A percentile compares a stretch with the other conserved stretches of the same genome.
Evolutionary conservation across 140 eudicot genomes (phyloP).

Genomic region (Stevia rebaudiana): DNA sequence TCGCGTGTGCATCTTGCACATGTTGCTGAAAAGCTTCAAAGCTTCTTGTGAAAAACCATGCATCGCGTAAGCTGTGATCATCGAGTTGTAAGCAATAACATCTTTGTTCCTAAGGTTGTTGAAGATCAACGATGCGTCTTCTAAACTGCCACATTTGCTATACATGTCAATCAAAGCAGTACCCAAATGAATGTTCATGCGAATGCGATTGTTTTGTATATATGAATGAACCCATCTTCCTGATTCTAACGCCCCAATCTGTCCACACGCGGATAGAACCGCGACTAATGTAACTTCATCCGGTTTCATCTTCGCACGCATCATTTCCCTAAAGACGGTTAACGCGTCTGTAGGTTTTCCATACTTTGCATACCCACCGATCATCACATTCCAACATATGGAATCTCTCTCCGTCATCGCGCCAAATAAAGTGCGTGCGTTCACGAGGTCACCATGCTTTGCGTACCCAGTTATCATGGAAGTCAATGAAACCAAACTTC

Average conservation of each 20-base stretch:
- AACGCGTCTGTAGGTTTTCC: conserved; percentile 64
- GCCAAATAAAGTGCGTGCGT: conserved; percentile 55
- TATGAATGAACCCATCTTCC: conserved; percentile 85
- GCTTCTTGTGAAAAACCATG: conserved; percentile 63
- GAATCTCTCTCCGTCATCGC: conserved; percentile 48
- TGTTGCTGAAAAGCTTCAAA: conserved; percentile 40
- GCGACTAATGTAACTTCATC: conserved; percentile 60
- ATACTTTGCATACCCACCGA: conserved; percentile 68
- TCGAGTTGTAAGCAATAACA: conserved; percentile 60
- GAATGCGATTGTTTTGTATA: conserved; percentile 18
- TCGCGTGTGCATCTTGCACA: conserved; percentile 24
- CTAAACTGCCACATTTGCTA: conserved; percentile 69
- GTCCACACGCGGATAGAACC: conserved; percentile 76
- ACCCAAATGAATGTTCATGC: conserved; percentile 48
- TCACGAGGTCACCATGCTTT: conserved; percentile 44
- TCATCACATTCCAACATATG: conserved; percentile 88
- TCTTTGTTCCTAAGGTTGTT: conserved; percentile 51
- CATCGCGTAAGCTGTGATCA: conserved; percentile 72
- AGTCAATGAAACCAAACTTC: conserved; percentile 54
- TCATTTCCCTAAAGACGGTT: conserved; percentile 52
- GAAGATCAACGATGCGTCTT: conserved; percentile 57
- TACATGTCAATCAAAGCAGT: conserved; percentile 83
- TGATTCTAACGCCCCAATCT: conserved; percentile 65
- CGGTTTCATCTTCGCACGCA: conserved; percentile 30
- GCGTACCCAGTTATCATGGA: conserved; percentile 60